Evolutionary conservation across 345 rosid species (phyloP).

Genomic region (Populus euphratica): DNA sequence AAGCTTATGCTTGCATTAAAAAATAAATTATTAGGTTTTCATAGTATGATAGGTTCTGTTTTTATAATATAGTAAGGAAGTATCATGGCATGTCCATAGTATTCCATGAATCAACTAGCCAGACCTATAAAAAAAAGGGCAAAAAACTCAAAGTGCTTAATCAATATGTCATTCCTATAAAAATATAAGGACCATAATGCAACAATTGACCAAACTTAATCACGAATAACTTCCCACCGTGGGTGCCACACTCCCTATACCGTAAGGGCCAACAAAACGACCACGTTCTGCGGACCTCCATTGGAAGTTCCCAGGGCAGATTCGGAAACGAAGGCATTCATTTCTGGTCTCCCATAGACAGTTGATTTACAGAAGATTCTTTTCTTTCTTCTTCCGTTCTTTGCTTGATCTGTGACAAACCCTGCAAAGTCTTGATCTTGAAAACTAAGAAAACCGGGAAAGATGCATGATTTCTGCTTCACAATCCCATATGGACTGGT

Average conservation of each 20-base stretch:
- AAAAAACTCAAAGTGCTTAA: no score
- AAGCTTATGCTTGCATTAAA: no score
- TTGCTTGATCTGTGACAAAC: background rate
- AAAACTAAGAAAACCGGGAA: background rate
- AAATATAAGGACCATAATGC: background rate
- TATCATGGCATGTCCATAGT: no score
- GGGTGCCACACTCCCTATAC: constrained; percentile 6
- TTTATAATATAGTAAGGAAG: no score
- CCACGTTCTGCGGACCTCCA: background rate
- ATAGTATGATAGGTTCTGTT: no score
- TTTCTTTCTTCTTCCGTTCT: background rate
- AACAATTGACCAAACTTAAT: background rate
- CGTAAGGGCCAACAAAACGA: background rate
- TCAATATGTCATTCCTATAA: background rate
- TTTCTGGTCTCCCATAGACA: background rate
- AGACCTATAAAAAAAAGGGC: no score
- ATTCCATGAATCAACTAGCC: no score
- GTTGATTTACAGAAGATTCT: constrained; percentile 24
- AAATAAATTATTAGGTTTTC: no score
- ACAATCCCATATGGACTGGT: constrained; percentile 92
- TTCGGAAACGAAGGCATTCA: background rate
- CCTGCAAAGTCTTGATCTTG: background rate
- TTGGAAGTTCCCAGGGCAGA: background rate
- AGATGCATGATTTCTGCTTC: constrained; percentile 96
- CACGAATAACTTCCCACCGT: background rate